Conservation (phyloP, 768 basidiomycete species). For the Agrocybe chaxingu region DNA sequence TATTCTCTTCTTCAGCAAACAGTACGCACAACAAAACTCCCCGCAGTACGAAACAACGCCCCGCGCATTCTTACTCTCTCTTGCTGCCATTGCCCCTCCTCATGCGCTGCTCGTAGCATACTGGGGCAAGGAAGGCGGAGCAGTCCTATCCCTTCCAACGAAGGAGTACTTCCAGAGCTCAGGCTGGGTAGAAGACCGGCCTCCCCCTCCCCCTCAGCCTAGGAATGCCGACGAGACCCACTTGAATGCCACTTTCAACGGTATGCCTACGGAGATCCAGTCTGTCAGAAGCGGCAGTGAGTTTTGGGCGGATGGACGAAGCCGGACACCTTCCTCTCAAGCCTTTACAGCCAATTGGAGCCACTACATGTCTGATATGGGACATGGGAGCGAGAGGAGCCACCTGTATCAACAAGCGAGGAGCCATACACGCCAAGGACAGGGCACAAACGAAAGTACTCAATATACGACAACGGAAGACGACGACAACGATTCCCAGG, state of each 20-base stretch:
- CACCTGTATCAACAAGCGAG: conserved; percentile 15
- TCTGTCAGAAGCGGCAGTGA: conserved; percentile 69
- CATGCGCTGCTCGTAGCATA: conserved; percentile 81
- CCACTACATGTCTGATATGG: conserved; percentile 27
- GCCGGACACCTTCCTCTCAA: conserved; percentile 52
- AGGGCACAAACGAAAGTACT: conserved; percentile 25
- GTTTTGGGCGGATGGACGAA: conserved; percentile 67
- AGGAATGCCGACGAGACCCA: conserved; percentile 8
- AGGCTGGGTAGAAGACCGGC: conserved; percentile 65
- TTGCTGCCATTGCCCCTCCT: conserved; percentile 61
- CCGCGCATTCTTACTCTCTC: conserved; percentile 72
- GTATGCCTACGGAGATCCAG: conserved; percentile 28
- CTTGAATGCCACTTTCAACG: conserved; percentile 14
- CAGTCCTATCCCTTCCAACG: conserved; percentile 77
- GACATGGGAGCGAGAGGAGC: conserved; percentile 22
- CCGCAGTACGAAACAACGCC: conserved; percentile 62
- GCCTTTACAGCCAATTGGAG: conserved; percentile 43
- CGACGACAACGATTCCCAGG: conserved; percentile 57
- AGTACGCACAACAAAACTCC: conserved; percentile 64
- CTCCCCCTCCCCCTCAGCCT: conserved; percentile 16
- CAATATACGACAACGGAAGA: conserved; percentile 33
- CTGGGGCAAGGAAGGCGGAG: conserved; percentile 79
- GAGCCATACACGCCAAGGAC: conserved; percentile 19
- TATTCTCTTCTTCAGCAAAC: conserved; percentile 74
- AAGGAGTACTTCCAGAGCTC: conserved; percentile 86